These are phyloP conservation scores for Penicillium thymicola DNA, from an alignment of 2,329 filamentous ascomycete species.

Conservation along the genomic window DNA sequence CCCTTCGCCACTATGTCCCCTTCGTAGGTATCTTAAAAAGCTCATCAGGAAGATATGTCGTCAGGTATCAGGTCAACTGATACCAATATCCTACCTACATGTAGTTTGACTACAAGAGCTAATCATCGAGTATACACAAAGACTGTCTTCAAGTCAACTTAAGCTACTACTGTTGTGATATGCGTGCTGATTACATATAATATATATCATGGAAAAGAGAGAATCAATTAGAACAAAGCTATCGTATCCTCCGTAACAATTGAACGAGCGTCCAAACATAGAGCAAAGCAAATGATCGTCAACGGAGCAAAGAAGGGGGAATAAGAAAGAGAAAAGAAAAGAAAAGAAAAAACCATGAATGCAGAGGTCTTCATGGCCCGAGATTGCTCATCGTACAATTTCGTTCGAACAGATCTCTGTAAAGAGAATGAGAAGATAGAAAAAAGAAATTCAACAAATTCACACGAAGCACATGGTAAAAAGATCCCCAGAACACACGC, in stretches of 20 bases:
- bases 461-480: constrained; percentile 1
- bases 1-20: no score
- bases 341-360: constrained; percentile 3
- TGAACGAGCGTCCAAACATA: not conserved
- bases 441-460: not conserved
- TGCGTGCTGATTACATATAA: not conserved
- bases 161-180: not conserved
- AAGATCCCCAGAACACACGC: constrained; percentile 11
- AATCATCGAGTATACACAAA: not conserved
- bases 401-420: constrained; percentile 14
- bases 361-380: constrained; percentile 1
- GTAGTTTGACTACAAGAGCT: not conserved
- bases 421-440: not conserved
- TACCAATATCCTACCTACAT: no score
- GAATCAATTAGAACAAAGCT: constrained; percentile 5
- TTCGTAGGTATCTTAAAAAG: no score
- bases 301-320: not conserved
- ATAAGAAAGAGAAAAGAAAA: constrained; percentile 2
- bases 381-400: constrained; percentile 20
- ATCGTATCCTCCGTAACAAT: not conserved
- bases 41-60: no score
- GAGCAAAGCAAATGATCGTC: not conserved
- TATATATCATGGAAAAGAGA: not conserved
- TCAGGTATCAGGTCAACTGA: no score
- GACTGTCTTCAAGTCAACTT: not conserved